Conservation (phyloP, 495 filamentous ascomycete genomes). For the Aspergillus saccharolyticus region DNA sequence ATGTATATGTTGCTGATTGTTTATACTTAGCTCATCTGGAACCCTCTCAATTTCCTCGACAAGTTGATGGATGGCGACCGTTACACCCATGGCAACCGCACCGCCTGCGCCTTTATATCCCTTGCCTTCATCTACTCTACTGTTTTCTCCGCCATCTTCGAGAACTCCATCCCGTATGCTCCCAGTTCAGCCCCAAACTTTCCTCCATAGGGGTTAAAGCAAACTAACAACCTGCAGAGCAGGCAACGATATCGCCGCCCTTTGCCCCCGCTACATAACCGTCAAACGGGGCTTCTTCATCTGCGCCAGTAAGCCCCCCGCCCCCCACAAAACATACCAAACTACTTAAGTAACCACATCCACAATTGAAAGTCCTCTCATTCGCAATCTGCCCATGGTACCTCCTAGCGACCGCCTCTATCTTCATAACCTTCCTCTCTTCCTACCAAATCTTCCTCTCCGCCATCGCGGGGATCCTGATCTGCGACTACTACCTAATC, state of each 20-base stretch:
- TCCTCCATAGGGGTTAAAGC: neutral
- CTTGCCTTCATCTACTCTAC: slow-evolving; percentile 25
- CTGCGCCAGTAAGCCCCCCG: slow-evolving; percentile 16
- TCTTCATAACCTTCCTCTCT: slow-evolving; percentile 30
- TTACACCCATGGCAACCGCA: slow-evolving; percentile 17
- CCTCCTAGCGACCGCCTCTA: slow-evolving; percentile 24
- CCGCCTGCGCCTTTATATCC: slow-evolving; percentile 17
- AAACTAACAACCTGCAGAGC: slow-evolving; percentile 14
- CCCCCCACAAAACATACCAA: neutral
- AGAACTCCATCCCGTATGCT: slow-evolving; percentile 30
- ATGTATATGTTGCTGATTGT: neutral
- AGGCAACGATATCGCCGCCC: slow-evolving; percentile 29
- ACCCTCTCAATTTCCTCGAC: slow-evolving; percentile 20
- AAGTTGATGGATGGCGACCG: slow-evolving; percentile 26
- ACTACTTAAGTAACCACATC: too few species aligned
- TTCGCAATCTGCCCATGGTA: slow-evolving; percentile 34
- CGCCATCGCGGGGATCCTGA: slow-evolving; percentile 26
- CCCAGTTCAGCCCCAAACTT: neutral
- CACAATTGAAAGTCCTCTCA: slow-evolving; percentile 15
- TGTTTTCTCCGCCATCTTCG: slow-evolving; percentile 25
- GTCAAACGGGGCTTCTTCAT: slow-evolving; percentile 30
- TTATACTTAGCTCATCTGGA: slow-evolving; percentile 28
- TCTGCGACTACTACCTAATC: slow-evolving; percentile 32
- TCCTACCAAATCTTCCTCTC: slow-evolving; percentile 34
- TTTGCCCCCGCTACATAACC: slow-evolving; percentile 27